phyloP scores from a whole-genome alignment of 78 protist genomes.

The Creolimax fragrantissima region DNA sequence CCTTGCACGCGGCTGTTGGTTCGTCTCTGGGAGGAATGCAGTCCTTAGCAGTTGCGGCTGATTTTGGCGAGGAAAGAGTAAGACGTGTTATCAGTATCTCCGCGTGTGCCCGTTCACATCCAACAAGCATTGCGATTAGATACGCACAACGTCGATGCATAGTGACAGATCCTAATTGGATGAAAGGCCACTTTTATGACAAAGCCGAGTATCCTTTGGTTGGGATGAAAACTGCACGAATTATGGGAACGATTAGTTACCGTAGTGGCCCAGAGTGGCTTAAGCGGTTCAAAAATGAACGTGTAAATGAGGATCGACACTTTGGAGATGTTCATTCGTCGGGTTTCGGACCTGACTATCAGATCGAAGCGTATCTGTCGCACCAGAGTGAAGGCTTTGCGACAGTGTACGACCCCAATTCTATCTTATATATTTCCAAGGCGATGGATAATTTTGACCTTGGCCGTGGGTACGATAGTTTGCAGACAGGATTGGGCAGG shows the following conservation, averaged over 20 bases:
- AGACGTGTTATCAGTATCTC: constrained; percentile 5
- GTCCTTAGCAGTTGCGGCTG: constrained; percentile 19
- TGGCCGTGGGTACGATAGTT: neutral
- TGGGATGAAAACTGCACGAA: constrained; percentile 31
- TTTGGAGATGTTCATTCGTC: neutral
- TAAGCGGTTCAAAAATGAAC: constrained; percentile 4
- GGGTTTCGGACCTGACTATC: constrained; percentile 27
- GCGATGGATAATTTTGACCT: constrained; percentile 37
- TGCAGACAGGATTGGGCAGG: neutral
- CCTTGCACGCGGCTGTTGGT: constrained; percentile 40
- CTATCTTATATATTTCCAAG: constrained; percentile 30
- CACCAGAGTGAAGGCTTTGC: constrained; percentile 26
- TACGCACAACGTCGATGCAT: constrained; percentile 18
- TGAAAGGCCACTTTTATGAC: constrained; percentile 22
- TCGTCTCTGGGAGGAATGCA: constrained; percentile 50
- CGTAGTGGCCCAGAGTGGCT: constrained; percentile 48
- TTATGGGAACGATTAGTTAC: constrained; percentile 28
- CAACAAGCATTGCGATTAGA: constrained; percentile 2
- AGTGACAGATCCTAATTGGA: constrained; percentile 22
- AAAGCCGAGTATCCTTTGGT: neutral
- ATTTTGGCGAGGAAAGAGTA: constrained; percentile 9
- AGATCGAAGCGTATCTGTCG: constrained; percentile 32
- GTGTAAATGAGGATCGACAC: neutral
- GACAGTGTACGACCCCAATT: constrained; percentile 32
- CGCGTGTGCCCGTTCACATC: constrained; percentile 1